Evolutionary conservation across 2,329 filamentous ascomycete species (phyloP).

Genomic region (Neophaeococcomyces mojaviensis): DNA sequence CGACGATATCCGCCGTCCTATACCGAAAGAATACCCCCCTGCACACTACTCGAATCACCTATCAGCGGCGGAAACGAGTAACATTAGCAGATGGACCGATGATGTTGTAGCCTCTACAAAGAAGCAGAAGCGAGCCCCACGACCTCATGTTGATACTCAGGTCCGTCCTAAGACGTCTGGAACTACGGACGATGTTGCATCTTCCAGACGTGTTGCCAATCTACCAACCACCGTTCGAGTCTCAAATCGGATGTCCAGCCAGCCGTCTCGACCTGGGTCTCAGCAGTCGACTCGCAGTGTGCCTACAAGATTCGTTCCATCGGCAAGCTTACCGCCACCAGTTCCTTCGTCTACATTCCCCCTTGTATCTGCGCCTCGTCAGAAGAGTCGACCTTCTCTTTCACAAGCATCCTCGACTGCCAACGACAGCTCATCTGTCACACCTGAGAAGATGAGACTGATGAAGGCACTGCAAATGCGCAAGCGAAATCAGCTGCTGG

Average conservation of each 20-base stretch:
- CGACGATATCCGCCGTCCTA: slow-evolving; percentile 3
- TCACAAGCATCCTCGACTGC: slow-evolving; percentile 15
- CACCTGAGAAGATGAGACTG: slow-evolving; percentile 80
- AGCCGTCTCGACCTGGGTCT: slow-evolving; percentile 36
- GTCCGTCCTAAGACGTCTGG: slow-evolving; percentile 55
- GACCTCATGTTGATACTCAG: slow-evolving; percentile 61
- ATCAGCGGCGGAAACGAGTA: slow-evolving; percentile 38
- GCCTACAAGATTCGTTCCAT: slow-evolving; percentile 24
- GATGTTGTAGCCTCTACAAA: slow-evolving; percentile 43
- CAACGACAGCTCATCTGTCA: slow-evolving; percentile 40
- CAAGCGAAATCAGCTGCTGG: slow-evolving; percentile 61
- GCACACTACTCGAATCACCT: slow-evolving; percentile 33
- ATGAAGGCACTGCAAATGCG: slow-evolving; percentile 91
- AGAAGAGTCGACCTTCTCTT: slow-evolving; percentile 11
- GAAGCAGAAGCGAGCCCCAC: slow-evolving; percentile 82
- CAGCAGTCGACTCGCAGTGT: slow-evolving; percentile 39
- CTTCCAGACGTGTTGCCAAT: slow-evolving; percentile 64
- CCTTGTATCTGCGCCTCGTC: slow-evolving; percentile 10
- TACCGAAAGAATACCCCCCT: slow-evolving; percentile 25
- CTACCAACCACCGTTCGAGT: slow-evolving; percentile 74
- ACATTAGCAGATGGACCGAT: slow-evolving; percentile 33
- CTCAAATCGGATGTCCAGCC: slow-evolving; percentile 37
- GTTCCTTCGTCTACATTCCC: slow-evolving; percentile 17
- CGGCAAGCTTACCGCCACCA: slow-evolving; percentile 15
- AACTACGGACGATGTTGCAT: slow-evolving; percentile 32